phyloP scores from a whole-genome alignment of 768 basidiomycete species.

The Coprinopsis strossmayeri region DNA sequence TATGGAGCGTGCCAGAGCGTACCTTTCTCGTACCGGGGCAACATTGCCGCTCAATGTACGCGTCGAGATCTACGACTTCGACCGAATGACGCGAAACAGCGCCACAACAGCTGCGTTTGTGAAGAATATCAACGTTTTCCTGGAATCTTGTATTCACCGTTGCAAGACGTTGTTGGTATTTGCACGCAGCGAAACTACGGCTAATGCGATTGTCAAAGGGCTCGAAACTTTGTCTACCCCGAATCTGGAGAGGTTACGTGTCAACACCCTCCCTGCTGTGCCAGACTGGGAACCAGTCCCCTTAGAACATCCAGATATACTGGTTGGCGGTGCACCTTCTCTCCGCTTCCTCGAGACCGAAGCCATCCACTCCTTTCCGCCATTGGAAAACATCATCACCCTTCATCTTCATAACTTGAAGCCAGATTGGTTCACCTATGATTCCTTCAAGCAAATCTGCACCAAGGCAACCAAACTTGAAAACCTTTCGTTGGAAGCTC shows the following conservation, averaged over 20 bases:
- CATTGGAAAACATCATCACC: neutral
- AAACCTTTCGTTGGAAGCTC: conserved; percentile 4
- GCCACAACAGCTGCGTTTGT: neutral
- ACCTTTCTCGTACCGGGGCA: neutral
- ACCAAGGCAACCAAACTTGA: neutral
- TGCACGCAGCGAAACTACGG: neutral
- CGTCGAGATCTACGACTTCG: conserved; percentile 1
- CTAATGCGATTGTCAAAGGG: neutral
- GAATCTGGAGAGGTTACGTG: neutral
- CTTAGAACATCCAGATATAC: neutral
- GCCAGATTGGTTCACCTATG: conserved; percentile 1
- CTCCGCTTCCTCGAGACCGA: conserved; percentile 3
- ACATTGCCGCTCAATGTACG: neutral
- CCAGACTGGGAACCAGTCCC: neutral
- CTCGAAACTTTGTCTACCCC: neutral
- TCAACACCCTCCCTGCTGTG: neutral
- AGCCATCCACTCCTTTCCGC: conserved; percentile 1
- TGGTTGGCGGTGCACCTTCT: neutral
- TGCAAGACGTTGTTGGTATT: conserved; percentile 7
- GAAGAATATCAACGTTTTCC: neutral
- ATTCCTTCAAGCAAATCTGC: neutral
- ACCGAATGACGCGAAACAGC: neutral
- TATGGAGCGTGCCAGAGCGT: conserved; percentile 1
- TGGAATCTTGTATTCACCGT: neutral
- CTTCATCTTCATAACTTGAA: conserved; percentile 5